phyloP scores from a whole-genome alignment of 2,329 filamentous ascomycete species.

The Penicillium brasilianum region DNA sequence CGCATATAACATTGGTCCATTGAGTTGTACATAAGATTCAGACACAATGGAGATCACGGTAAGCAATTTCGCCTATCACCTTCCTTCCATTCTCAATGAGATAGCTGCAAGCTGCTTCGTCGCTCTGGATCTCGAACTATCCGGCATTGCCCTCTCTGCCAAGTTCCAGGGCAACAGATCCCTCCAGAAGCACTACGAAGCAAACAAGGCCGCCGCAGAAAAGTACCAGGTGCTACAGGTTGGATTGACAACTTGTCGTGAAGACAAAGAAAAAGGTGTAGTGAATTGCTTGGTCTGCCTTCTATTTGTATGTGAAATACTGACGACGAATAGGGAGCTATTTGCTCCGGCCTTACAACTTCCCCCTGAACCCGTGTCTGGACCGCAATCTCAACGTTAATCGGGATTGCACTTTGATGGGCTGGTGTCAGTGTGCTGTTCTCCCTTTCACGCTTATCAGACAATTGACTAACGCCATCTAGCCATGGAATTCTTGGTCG shows the following conservation, averaged over 20 bases:
- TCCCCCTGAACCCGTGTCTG: constrained; percentile 63
- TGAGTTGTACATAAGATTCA: background rate
- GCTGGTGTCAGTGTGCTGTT: constrained; percentile 49
- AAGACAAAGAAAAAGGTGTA: constrained; percentile 52
- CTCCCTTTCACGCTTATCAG: no score
- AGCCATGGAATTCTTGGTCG: constrained; percentile 66
- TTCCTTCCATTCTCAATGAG: constrained; percentile 62
- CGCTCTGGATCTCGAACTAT: constrained; percentile 69
- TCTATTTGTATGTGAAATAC: constrained; percentile 43
- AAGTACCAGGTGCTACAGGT: constrained; percentile 69
- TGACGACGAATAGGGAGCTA: constrained; percentile 52
- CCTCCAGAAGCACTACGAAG: constrained; percentile 65
- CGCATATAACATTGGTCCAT: background rate
- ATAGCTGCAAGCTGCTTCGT: constrained; percentile 66
- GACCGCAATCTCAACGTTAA: constrained; percentile 61
- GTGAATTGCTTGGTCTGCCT: background rate
- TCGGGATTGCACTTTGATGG: constrained; percentile 64
- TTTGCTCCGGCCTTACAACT: constrained; percentile 67
- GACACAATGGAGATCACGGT: constrained; percentile 62
- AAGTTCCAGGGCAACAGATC: constrained; percentile 45
- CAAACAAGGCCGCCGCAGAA: constrained; percentile 65
- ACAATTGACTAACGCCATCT: constrained; percentile 1
- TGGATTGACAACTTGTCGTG: constrained; percentile 68
- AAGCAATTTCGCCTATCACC: constrained; percentile 54
- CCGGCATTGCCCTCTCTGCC: constrained; percentile 61